These are phyloP conservation scores for Chiua virens DNA, from an alignment of 768 basidiomycete species.

Conservation along the genomic window DNA sequence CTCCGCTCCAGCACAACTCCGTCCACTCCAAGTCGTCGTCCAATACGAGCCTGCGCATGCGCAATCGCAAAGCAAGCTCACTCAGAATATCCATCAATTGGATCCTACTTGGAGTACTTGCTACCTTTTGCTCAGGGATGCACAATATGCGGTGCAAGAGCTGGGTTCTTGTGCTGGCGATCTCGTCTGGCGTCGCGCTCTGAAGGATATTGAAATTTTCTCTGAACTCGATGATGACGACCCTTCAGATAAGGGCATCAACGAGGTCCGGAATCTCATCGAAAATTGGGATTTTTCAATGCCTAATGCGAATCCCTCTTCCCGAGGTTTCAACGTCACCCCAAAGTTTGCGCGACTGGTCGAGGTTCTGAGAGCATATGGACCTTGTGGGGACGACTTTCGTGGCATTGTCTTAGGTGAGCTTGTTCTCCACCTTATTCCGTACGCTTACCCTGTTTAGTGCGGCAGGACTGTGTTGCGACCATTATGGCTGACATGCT, in stretches of 20 bases:
- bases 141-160: conserved; percentile 48
- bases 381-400: conserved; percentile 54
- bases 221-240: conserved; percentile 39
- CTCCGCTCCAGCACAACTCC: conserved; percentile 35
- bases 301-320: conserved; percentile 59
- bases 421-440: conserved; percentile 34
- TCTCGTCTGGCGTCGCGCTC: conserved; percentile 61
- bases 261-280: conserved; percentile 39
- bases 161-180: conserved; percentile 71
- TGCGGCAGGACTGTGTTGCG: conserved; percentile 54
- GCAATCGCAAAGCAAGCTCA: conserved; percentile 41
- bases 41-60: conserved; percentile 46
- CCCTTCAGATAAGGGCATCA: conserved; percentile 20
- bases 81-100: conserved; percentile 46
- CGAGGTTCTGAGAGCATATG: conserved; percentile 56
- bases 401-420: conserved; percentile 70
- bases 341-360: conserved; percentile 64
- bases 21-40: conserved; percentile 53
- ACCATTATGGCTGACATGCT: conserved; percentile 58
- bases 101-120: conserved; percentile 41
- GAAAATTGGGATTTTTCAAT: conserved; percentile 63
- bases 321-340: conserved; percentile 63
- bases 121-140: conserved; percentile 44
- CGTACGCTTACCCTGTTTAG: conserved; percentile 35
- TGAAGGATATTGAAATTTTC: conserved; percentile 36